Percentiles rank a stretch among this genome's conserved stretches.
Conservation (phyloP, 208 protist genomes). For the Leishmania major region DNA sequence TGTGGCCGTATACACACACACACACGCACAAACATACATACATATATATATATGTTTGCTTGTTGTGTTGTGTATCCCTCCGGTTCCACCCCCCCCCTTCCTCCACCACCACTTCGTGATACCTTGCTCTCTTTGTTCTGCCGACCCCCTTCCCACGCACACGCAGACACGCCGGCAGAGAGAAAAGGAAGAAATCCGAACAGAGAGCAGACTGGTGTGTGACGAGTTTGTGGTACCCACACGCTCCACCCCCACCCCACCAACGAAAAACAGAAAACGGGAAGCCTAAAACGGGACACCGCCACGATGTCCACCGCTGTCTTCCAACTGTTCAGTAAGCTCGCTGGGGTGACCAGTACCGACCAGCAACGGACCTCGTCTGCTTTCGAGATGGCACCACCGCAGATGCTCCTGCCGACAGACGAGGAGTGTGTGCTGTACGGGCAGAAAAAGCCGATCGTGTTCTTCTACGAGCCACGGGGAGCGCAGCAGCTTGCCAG, state of each 20-base stretch:
- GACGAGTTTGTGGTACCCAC: background rate
- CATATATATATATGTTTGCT: background rate
- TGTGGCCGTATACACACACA: background rate
- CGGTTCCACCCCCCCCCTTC: too few relatives aligned
- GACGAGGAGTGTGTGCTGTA: slow-evolving; percentile 19
- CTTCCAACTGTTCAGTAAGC: slow-evolving; percentile 24
- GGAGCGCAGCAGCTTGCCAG: slow-evolving; percentile 4
- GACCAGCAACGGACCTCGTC: background rate
- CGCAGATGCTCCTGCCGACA: slow-evolving; percentile 17
- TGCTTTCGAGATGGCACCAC: slow-evolving; percentile 1
- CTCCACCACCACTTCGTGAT: too few relatives aligned
- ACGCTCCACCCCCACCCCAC: too few relatives aligned
- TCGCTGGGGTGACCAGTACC: background rate
- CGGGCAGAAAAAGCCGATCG: slow-evolving; percentile 18
- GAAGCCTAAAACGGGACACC: background rate
- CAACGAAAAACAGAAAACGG: too few relatives aligned
- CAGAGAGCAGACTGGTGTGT: background rate
- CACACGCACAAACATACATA: too few relatives aligned
- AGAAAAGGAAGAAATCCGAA: background rate
- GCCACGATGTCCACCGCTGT: slow-evolving; percentile 20
- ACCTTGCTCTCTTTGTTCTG: background rate
- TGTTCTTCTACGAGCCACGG: slow-evolving; percentile 28
- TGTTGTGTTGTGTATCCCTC: too few relatives aligned
- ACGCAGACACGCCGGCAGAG: background rate
- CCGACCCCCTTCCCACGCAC: background rate